A percentile compares a stretch with the other conserved stretches of the same genome.
Evolutionary conservation across 1,284 basidiomycete species (phyloP).

Genomic region (Malassezia psittaci): DNA sequence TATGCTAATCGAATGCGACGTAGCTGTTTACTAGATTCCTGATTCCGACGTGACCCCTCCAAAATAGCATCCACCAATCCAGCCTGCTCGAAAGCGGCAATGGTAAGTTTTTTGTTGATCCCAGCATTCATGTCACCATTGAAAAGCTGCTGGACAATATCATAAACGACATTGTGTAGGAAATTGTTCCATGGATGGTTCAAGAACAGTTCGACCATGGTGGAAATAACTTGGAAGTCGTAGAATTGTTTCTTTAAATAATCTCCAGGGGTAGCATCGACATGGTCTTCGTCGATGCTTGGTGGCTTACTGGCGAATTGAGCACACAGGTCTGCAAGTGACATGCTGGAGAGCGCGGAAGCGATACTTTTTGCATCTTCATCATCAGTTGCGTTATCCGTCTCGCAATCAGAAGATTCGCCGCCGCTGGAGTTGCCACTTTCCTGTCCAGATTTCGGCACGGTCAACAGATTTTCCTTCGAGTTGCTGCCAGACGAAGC

Average conservation of each 20-base stretch:
- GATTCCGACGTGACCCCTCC: constrained; percentile 37
- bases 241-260: constrained; percentile 41
- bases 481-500: not conserved
- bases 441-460: not conserved
- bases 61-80: constrained; percentile 35
- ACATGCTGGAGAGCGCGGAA: constrained; percentile 34
- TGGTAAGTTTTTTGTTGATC: constrained; percentile 37
- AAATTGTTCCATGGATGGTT: constrained; percentile 97
- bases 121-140: constrained; percentile 62
- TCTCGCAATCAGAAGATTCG: constrained; percentile 3
- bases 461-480: not conserved
- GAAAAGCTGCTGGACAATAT: constrained; percentile 87
- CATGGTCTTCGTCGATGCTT: not conserved
- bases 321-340: constrained; percentile 35
- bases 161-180: constrained; percentile 91
- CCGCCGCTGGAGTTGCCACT: not conserved
- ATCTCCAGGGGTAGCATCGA: constrained; percentile 30
- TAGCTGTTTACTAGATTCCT: constrained; percentile 29
- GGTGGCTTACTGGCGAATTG: constrained; percentile 28
- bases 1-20: constrained; percentile 56
- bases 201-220: constrained; percentile 61
- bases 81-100: constrained; percentile 40
- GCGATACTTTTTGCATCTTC: constrained; percentile 26
- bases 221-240: constrained; percentile 38
- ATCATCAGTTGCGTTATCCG: constrained; percentile 7